Evolutionary conservation across 345 rosid genomes (phyloP).

Genomic region (Gossypium ekmanianum): DNA sequence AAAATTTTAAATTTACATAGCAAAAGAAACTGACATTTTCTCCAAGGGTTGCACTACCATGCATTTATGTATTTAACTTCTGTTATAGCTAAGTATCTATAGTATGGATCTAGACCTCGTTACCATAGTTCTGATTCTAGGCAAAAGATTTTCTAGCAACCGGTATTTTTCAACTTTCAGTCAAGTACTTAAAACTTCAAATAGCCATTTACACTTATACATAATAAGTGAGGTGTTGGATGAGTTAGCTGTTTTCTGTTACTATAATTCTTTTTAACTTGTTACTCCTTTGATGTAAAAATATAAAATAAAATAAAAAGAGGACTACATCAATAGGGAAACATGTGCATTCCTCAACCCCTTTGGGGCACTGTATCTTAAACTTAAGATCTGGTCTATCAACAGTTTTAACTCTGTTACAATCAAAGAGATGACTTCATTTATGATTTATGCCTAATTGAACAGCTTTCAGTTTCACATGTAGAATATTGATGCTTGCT

Average conservation of each 20-base stretch:
- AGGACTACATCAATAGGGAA: background rate
- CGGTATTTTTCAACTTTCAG: background rate
- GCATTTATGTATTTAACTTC: background rate
- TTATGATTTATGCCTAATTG: background rate
- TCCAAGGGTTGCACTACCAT: background rate
- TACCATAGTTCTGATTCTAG: background rate
- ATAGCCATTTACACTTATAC: background rate
- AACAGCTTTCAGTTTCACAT: background rate
- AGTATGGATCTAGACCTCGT: background rate
- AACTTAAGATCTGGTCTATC: background rate
- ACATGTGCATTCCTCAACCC: background rate
- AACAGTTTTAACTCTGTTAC: background rate
- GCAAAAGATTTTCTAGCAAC: background rate
- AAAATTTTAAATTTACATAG: background rate
- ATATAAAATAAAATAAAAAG: too few species aligned
- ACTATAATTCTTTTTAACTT: background rate
- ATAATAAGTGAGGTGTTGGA: background rate
- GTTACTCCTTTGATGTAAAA: background rate
- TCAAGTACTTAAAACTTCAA: background rate
- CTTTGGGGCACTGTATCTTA: conserved; percentile 1
- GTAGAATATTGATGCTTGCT: background rate
- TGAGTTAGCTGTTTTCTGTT: background rate
- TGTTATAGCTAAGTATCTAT: background rate
- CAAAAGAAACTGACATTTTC: background rate
- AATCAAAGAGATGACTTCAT: background rate